Conservation (phyloP, 306 rosid species). For the Cyclanthera cordifolia region DNA sequence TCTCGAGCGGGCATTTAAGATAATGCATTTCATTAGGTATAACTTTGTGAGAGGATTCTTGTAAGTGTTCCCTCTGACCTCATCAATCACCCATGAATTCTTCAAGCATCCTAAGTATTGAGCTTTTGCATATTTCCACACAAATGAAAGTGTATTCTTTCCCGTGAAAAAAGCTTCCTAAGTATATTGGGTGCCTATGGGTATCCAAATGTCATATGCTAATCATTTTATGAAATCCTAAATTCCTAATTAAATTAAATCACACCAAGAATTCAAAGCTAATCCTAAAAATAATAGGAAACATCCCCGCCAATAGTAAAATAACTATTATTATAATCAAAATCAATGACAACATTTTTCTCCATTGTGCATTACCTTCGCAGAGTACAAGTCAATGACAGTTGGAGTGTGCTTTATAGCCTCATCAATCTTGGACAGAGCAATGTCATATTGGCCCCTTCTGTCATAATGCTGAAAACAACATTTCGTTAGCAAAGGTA, state of each 20-base stretch:
- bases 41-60: too few relatives aligned
- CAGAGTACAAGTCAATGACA: slow-evolving; percentile 89
- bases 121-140: too few relatives aligned
- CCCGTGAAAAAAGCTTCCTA: too few relatives aligned
- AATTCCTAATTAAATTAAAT: not conserved
- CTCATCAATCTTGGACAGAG: slow-evolving; percentile 75
- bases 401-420: slow-evolving; percentile 91
- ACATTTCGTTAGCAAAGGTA: slow-evolving; percentile 14
- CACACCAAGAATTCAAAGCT: not conserved
- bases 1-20: too few relatives aligned
- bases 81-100: too few relatives aligned
- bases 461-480: slow-evolving; percentile 86
- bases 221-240: not conserved
- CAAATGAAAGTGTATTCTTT: too few relatives aligned
- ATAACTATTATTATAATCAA: not conserved
- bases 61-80: too few relatives aligned
- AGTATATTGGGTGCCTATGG: not conserved
- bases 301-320: not conserved
- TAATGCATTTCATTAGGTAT: too few relatives aligned
- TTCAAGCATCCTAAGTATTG: not conserved
- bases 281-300: not conserved
- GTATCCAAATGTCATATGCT: not conserved
- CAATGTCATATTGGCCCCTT: slow-evolving; percentile 60
- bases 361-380: slow-evolving; percentile 44
- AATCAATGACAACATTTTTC: not conserved